A percentile compares a stretch with the other conserved stretches of the same genome.
These are phyloP conservation scores for Platanus orientalis DNA, from an alignment of 164 flowering plant species.

Conservation along the genomic window DNA sequence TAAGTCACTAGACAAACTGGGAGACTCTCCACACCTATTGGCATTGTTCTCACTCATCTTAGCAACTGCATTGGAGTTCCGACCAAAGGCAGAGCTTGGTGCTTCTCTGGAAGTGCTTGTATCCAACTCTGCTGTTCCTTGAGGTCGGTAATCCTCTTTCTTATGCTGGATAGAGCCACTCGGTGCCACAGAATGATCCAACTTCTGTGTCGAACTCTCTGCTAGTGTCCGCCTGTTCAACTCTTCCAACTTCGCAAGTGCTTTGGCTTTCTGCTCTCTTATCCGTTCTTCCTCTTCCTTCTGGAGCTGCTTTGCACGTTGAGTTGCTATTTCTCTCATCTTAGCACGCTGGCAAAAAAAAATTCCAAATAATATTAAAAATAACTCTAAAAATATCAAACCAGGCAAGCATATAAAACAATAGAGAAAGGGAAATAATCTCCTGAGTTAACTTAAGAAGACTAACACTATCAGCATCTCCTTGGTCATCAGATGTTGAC, in stretches of 20 bases:
- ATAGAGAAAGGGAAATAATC: too few species aligned
- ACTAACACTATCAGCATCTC: too few species aligned
- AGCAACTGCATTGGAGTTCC: constrained; percentile 17
- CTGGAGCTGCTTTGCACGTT: constrained; percentile 70
- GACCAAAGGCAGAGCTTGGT: constrained; percentile 12
- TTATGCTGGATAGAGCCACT: constrained; percentile 19
- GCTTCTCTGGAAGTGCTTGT: constrained; percentile 13
- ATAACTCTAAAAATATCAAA: background rate
- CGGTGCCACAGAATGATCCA: constrained; percentile 22
- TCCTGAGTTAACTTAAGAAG: too few species aligned
- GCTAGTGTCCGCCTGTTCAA: constrained; percentile 59
- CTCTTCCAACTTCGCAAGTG: constrained; percentile 90
- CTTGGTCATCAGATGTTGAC: too few species aligned
- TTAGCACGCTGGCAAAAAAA: constrained; percentile 73
- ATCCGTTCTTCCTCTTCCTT: constrained; percentile 90
- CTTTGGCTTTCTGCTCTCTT: constrained; percentile 91
- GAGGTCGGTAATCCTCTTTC: constrained; percentile 28
- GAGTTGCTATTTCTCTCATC: constrained; percentile 75
- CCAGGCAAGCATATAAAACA: background rate
- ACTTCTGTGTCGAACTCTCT: constrained; percentile 36
- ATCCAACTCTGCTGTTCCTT: constrained; percentile 1
- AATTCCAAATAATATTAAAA: constrained; percentile 11
- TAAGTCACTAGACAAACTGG: constrained; percentile 13
- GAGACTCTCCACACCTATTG: constrained; percentile 17
- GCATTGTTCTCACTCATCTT: constrained; percentile 15